These are phyloP conservation scores for Penicillium nordicum DNA, from an alignment of 2,329 filamentous ascomycete species.

Conservation along the genomic window DNA sequence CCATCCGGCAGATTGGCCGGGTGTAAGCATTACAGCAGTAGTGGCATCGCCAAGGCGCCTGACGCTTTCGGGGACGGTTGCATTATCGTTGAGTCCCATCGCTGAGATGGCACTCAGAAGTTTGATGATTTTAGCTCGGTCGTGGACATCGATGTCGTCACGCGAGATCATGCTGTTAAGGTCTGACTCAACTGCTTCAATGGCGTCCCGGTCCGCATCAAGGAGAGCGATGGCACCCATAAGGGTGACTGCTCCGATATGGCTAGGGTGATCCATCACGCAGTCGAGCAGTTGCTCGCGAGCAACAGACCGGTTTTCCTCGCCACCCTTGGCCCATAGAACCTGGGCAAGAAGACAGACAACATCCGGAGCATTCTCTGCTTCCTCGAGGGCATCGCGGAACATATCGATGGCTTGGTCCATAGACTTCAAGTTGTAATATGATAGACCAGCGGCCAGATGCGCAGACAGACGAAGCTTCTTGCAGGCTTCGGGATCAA, in stretches of 20 bases:
- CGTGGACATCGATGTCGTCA: constrained; percentile 58
- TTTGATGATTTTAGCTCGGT: constrained; percentile 68
- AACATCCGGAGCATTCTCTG: constrained; percentile 72
- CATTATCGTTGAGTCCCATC: constrained; percentile 48
- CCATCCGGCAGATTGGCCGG: constrained; percentile 78
- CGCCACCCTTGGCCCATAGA: constrained; percentile 82
- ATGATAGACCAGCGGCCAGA: constrained; percentile 77
- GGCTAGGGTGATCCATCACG: constrained; percentile 68
- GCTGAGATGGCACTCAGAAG: constrained; percentile 72
- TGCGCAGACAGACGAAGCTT: constrained; percentile 79
- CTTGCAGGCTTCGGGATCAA: constrained; percentile 58
- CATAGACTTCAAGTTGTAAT: constrained; percentile 66
- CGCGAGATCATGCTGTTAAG: constrained; percentile 69
- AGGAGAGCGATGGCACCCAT: constrained; percentile 80
- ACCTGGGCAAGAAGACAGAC: constrained; percentile 86
- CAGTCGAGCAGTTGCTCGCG: constrained; percentile 75
- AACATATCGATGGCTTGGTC: constrained; percentile 75
- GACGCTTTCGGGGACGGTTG: constrained; percentile 43
- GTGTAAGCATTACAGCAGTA: constrained; percentile 75
- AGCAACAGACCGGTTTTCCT: constrained; percentile 70
- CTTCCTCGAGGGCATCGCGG: constrained; percentile 73
- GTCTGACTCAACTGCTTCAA: constrained; percentile 77
- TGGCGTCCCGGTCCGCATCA: constrained; percentile 72
- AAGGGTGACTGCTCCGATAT: constrained; percentile 75
- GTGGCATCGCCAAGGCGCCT: constrained; percentile 64